Base-by-base conservation (phyloP, 495 filamentous ascomycete species). In the Penicillium bialowiezense region DNA sequence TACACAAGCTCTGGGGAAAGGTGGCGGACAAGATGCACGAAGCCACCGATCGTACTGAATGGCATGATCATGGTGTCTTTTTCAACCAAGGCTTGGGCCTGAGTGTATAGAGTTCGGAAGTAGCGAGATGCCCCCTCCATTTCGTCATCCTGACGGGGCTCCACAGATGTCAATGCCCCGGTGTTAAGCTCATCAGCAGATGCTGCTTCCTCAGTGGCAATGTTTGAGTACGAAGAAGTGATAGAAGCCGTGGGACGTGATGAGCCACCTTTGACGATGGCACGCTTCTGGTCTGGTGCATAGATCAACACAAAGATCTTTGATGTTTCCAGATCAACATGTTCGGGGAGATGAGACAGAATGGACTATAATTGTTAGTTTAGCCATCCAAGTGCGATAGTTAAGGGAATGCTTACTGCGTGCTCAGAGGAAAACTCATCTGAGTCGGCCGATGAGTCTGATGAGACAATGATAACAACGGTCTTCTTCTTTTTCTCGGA, bases 281-380 rank as follows among this genome's bases (percentile, higher is more conserved):
- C 72, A 51, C 88, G 85, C 67, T 88, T 90, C 48, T 95, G 73
- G 23, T 77, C 79, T 0, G 91, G 91, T 10, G 88, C 82, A 62
- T 96, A 95, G 62, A 97, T 95, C 48, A 97, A 77, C 41, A 96
- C 75, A 52, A 95, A 93, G 26, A 96, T 75, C 54, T 86, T 84
- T 37, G 82, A 78, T 20, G 75, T 82, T 38, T 81, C 79, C 49
- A 79, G 71, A 55, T 93, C 81, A 42, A 82, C 80, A 41, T 87
- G 81, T 54, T 81, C 76, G 9, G 88, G 89, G 43, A 97, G 84
- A 65, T 95, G 88, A 13, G 89, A 93, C 24, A 97, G 80, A 55
- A 97, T 86, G 20, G 91, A 93, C 90, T 96, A 55, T 38, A 31
- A 34, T 51, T 51, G 53, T 66, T 21, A 64, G 60, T 33, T 60